Percentiles rank a stretch among this genome's conserved stretches.
These are phyloP conservation scores for Pelargonium fulgidum DNA, from an alignment of 441 rosid species.

Conservation along the genomic window DNA sequence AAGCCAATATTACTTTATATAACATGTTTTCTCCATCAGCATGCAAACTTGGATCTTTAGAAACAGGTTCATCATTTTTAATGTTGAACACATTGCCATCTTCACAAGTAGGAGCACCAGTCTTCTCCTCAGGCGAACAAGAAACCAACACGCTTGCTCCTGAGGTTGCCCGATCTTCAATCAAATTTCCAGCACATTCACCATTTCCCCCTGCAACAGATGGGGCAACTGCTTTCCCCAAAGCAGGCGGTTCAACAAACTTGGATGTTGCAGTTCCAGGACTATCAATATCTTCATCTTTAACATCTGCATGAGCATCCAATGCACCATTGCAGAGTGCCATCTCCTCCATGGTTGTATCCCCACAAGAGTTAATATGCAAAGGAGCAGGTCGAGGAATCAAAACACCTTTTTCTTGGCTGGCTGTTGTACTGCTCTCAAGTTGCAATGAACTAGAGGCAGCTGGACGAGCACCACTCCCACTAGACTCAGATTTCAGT, in stretches of 20 bases:
- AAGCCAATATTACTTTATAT: slow-evolving; percentile 37
- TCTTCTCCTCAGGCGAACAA: slow-evolving; percentile 21
- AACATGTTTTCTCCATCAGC: slow-evolving; percentile 32
- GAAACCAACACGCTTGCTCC: slow-evolving; percentile 19
- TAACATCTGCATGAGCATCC: slow-evolving; percentile 32
- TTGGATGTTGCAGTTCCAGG: slow-evolving; percentile 68
- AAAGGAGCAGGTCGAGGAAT: slow-evolving; percentile 38
- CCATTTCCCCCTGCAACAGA: slow-evolving; percentile 24
- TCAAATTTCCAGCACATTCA: slow-evolving; percentile 29
- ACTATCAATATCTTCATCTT: slow-evolving; percentile 55
- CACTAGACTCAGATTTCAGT: slow-evolving; percentile 40
- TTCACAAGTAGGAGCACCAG: slow-evolving; percentile 23
- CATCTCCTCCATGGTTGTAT: slow-evolving; percentile 29
- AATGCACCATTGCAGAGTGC: slow-evolving; percentile 32
- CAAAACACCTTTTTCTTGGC: slow-evolving; percentile 29
- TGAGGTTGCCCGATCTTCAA: slow-evolving; percentile 20
- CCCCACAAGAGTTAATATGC: slow-evolving; percentile 38
- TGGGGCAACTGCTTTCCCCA: slow-evolving; percentile 24
- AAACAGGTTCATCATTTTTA: slow-evolving; percentile 22
- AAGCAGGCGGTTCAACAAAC: slow-evolving; percentile 33
- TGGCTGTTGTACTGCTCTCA: slow-evolving; percentile 29
- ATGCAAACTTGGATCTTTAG: slow-evolving; percentile 19
- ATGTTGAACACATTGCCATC: slow-evolving; percentile 23
- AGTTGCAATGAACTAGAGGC: slow-evolving; percentile 30
- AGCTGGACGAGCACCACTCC: slow-evolving; percentile 23